Evolutionary conservation across 2,329 filamentous ascomycete genomes (phyloP), one percentile per base, ranked within the genome.

Genomic region (Clarireedia paspali): DNA sequence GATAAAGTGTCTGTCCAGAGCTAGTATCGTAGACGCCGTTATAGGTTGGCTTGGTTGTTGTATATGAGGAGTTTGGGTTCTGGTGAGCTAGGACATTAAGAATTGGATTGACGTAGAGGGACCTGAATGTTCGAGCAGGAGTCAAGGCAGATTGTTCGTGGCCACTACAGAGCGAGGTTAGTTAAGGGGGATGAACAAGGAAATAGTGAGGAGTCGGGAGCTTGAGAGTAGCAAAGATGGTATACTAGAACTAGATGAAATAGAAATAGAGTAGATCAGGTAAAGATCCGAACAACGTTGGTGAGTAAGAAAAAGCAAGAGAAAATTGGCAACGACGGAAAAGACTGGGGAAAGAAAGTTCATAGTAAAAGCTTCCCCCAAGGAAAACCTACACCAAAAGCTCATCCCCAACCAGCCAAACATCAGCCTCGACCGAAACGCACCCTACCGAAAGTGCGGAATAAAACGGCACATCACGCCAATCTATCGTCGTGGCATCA

Each of bases 1-100:
- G 73, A 70, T 84, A 84, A 5, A 87, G 73, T 0, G 82, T 85
- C 67, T 85, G 81, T 5, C 67, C 72, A 1, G 71, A 65, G 36
- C 65, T 64, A 1, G 80, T 80, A 67, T 86, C 83, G 64, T 77
- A 86, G 14, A 86, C 79, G 36, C 83, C 83, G 64, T 84, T 81
- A 45, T 74, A 73, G 4, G 79, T 81, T 6, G 71, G 68, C 0
- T 66, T 64, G 2, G 68, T 68, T 1, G 78, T 27, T 6, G 24
- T n/a, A 66, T 82, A 85, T 0, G 40, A 26, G 3, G 67, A 69
- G 17, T 73, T 75, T 1, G 64, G 62, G 38, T 67, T 67, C 50
- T 67, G 65, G 17, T 59, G 55, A n/a, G 59, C 57, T 24, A 67
- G 34, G 3, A 64, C 60, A 47, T 62, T 57, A 12, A 66, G 56